Base-by-base conservation (phyloP, 345 rosid genomes). In the Hibiscus mutabilis region DNA sequence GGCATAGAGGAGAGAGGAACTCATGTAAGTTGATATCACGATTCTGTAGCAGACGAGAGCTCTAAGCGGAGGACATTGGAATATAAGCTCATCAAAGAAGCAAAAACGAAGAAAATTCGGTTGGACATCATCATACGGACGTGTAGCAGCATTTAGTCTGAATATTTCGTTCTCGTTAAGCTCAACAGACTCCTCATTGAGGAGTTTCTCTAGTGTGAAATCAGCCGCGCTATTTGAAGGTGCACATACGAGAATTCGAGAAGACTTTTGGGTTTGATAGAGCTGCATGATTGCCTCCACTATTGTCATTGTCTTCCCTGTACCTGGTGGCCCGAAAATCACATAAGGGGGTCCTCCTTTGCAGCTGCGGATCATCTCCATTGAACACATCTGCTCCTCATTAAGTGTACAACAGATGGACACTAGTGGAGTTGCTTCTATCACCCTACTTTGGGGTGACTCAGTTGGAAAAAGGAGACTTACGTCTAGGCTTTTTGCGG, bases 181-280 rank as follows among this genome's bases (percentile, higher is more conserved):
- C 60, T 77, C 69, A 75, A 77, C 81, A 66, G 80, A 75, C 47
- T 87, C 81, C 68, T 83, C 80, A 73, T 57, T 70, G 7, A 86
- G 86, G 77, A 91, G 81, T 56, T 83, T 87, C 79, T 86, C 92
- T 42, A 94, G 82, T 59, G 91, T 78, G 79, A 86, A 88, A 82
- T 94, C 98, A 71, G 98, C 96, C 46, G 95, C 96, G 40, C 88
- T 88, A 76, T 94, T 94, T 76, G 98, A 94, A 69, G 97, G 90
- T 37, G 97, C 91, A 79, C 98, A 94, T 5, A 88, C 85, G 70
- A 94, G 98, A 76, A 91, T 81, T 70, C 86, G 83, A 66, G 86
- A 61, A 76, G 75, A 51, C 3, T 16, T 71, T 66, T 74, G 73
- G 53, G 81, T 83, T 58, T 66, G 75, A 65, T 85, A 88, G 13